Base-by-base conservation (phyloP, 768 basidiomycete species). In the Suillus brevipes region DNA sequence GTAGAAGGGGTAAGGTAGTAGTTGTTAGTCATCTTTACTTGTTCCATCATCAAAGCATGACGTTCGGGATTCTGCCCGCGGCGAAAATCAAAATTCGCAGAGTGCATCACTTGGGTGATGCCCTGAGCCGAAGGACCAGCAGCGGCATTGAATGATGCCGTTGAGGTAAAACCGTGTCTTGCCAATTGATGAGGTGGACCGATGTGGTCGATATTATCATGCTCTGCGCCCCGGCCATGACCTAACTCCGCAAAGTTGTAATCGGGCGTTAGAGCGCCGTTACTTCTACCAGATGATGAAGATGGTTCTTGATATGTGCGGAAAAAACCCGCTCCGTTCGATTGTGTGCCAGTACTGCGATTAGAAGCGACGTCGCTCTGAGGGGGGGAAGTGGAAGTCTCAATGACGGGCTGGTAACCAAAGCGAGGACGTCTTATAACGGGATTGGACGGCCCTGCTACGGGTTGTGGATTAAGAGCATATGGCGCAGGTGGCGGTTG, bases 241-340 rank as follows among this genome's bases (percentile, higher is more conserved):
- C 89, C 90, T 65, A 91, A 88, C 72, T 93, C 91, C 6, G 90
- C 89, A 66, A 83, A 91, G 68, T 89, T 83, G 60, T 90, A 81
- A 69, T 92, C 91, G 28, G 89, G 90, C 18, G 89, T 92, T 72
- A 87, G 75, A 20, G 85, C 83, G 50, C 89, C 88, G 65, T 82
- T 81, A 68, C 79, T 79, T 61, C 80, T 74, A 47, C 81, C 78
- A 0, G 81, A 77, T n/a, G 78, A 70, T 18, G 71, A 72, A 12
- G 78, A 69, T 31, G 49, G 49, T 14, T 84, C 83, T 47, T 85
- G 82, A 70, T 87, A 88, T 34, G 83, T 81, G 37, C 86, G 83
- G 74, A 89, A 90, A 74, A 90, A 85, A 72, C 81, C 81, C 16
- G 84, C 83, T 2, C 85, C 86, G 66, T 82, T 85, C 2, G 86